Evolutionary conservation across 108 stramenopile species (phyloP), one percentile per base, ranked within the genome.

Genomic region (Pseudonitzschia delicatissima): DNA sequence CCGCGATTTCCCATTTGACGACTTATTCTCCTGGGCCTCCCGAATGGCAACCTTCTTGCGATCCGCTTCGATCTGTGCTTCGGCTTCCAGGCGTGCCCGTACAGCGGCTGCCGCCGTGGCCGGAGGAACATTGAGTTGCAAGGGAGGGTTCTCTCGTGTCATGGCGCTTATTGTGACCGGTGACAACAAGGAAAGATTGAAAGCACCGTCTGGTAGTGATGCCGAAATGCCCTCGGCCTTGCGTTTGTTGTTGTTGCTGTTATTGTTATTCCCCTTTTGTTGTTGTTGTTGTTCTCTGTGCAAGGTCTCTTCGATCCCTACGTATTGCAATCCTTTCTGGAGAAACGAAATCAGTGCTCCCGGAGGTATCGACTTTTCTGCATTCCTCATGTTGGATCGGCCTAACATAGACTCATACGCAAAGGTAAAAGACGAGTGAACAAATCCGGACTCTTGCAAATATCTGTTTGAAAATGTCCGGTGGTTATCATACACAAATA

Each of bases 381-480:
- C 76, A 62, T 87, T 87, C 9, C 84, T 76, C 15, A 87, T 77
- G 25, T 83, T 78, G 36, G 81, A 74, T 65, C 86, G 68, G 40
- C 90, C 88, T 23, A 97, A 73, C 75, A 95, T 85, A 18, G 92
- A 92, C 69, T 98, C 98, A 71, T 98, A 89, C 3, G 88, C 91
- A 67, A 97, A 97, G 6, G 96, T 93, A 64, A 97, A 98, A 7
- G 95, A 87, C 5, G 96, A 90, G 78, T 98, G 97, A 51, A 90
- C 86, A 59, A 95, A 98, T 2, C 97, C 97, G 47, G 79, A 85
- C 63, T 81, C 80, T 71, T 76, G 80, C 64, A 81, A 15, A 59
- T 81, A 81, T 47, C 80, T 81, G 39, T n/a, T n/a, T n/a, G n/a
- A n/a, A n/a, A n/a, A 42, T 21, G 20, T 36, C n/a, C n/a, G n/a